Conservation (phyloP, 306 rosid genomes). For the Notholithocarpus densiflorus region DNA sequence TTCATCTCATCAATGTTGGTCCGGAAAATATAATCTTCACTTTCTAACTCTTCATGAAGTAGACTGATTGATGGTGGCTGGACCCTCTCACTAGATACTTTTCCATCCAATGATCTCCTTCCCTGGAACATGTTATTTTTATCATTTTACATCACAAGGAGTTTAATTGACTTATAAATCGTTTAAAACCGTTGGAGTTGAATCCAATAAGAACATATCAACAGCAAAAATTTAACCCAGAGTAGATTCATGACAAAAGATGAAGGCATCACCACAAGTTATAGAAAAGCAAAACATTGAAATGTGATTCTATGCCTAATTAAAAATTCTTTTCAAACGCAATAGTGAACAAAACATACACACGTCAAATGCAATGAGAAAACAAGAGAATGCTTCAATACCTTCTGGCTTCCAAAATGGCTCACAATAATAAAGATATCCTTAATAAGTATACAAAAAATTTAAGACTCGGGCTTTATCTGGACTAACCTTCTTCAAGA, state of each 20-base stretch:
- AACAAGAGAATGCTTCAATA: not conserved
- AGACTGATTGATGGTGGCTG: constrained; percentile 44
- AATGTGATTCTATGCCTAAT: not conserved
- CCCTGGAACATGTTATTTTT: constrained; percentile 47
- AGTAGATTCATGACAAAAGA: not conserved
- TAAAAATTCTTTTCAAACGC: not conserved
- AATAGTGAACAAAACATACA: not conserved
- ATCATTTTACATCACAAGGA: constrained; percentile 10
- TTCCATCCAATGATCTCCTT: constrained; percentile 36
- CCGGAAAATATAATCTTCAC: constrained; percentile 74
- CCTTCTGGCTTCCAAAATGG: not conserved
- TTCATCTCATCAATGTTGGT: constrained; percentile 70
- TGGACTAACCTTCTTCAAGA: constrained; percentile 70
- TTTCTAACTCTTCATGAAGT: constrained; percentile 78
- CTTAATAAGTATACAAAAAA: not conserved
- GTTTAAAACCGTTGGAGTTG: too few relatives aligned
- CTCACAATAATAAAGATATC: not conserved
- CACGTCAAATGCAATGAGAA: not conserved
- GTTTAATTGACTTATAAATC: not conserved
- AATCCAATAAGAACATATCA: not conserved
- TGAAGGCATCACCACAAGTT: not conserved
- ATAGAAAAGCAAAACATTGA: not conserved
- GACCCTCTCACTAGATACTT: constrained; percentile 35
- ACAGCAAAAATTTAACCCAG: not conserved
- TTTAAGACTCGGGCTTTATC: not conserved